A percentile compares a stretch with the other conserved stretches of the same genome.
phyloP scores from a whole-genome alignment of 208 protist species.

The Polymyxa betae region DNA sequence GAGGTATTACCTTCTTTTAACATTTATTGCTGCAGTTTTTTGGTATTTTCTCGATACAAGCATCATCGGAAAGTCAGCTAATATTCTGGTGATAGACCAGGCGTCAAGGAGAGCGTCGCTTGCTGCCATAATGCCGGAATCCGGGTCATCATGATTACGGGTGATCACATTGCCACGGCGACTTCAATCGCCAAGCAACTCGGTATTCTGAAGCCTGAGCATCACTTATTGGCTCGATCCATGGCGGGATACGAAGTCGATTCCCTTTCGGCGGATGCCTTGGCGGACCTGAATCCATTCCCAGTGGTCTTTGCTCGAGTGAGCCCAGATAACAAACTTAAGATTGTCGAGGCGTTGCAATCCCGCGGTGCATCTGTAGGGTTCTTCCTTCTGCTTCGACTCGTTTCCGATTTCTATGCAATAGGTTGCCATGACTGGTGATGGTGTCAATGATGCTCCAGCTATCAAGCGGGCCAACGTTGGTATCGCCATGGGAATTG shows the following conservation, averaged over 20 bases:
- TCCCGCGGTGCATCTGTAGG: conserved; percentile 36
- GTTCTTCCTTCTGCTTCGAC: not conserved
- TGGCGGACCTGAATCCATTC: conserved; percentile 19
- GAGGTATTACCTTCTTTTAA: conserved; percentile 63
- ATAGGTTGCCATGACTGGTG: conserved; percentile 74
- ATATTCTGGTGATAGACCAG: too few species aligned
- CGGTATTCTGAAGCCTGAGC: conserved; percentile 75
- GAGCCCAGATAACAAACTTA: conserved; percentile 64
- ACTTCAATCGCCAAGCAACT: conserved; percentile 74
- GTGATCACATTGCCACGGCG: conserved; percentile 79
- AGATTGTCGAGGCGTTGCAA: conserved; percentile 68
- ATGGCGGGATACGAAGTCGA: conserved; percentile 27
- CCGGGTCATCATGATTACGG: conserved; percentile 85
- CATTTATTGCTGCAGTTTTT: not conserved
- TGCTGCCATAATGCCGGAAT: conserved; percentile 78
- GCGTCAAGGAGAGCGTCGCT: conserved; percentile 69
- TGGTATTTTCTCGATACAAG: not conserved
- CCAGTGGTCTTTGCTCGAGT: conserved; percentile 60
- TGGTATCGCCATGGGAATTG: conserved; percentile 73
- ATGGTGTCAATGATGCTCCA: conserved; percentile 74
- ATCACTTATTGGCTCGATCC: conserved; percentile 38
- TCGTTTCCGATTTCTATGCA: conserved; percentile 49
- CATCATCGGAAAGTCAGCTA: too few species aligned
- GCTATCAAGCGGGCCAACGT: conserved; percentile 73
- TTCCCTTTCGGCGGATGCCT: conserved; percentile 28